These are phyloP conservation scores for Botryosphaeria dothidea DNA, from an alignment of 2,329 filamentous ascomycete genomes.

Conservation along the genomic window DNA sequence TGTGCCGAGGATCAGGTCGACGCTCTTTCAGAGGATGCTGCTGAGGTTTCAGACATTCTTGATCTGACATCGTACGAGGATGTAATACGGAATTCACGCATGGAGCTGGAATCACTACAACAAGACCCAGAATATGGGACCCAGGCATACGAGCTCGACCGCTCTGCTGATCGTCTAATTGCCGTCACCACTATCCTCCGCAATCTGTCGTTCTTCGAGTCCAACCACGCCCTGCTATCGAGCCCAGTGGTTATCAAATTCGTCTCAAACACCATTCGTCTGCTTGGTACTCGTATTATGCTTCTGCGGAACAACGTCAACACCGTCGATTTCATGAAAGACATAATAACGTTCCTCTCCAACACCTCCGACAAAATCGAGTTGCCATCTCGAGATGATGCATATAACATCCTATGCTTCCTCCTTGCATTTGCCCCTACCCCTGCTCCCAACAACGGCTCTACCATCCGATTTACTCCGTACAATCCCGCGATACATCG, in stretches of 20 bases:
- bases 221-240: conserved; percentile 74
- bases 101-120: conserved; percentile 71
- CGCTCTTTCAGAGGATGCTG: conserved; percentile 77
- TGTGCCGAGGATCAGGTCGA: conserved; percentile 90
- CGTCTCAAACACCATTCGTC: conserved; percentile 77
- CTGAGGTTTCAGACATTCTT: conserved; percentile 84
- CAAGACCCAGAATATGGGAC: conserved; percentile 75
- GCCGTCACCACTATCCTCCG: conserved; percentile 90
- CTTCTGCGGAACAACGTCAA: conserved; percentile 80
- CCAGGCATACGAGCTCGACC: conserved; percentile 76
- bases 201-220: conserved; percentile 83
- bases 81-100: conserved; percentile 73
- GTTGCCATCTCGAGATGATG: conserved; percentile 83
- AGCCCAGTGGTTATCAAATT: conserved; percentile 80
- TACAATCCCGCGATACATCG: conserved; percentile 82
- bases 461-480: conserved; percentile 68
- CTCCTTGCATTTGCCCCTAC: conserved; percentile 85
- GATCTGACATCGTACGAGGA: conserved; percentile 86
- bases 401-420: conserved; percentile 82
- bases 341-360: conserved; percentile 83
- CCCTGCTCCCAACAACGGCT: conserved; percentile 63
- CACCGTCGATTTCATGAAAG: conserved; percentile 96
- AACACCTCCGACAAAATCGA: conserved; percentile 82
- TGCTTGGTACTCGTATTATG: conserved; percentile 86
- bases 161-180: conserved; percentile 81